A percentile compares a stretch with the other conserved stretches of the same genome.
phyloP scores from a whole-genome alignment of 768 basidiomycete species.

The Leccinellum albellum region DNA sequence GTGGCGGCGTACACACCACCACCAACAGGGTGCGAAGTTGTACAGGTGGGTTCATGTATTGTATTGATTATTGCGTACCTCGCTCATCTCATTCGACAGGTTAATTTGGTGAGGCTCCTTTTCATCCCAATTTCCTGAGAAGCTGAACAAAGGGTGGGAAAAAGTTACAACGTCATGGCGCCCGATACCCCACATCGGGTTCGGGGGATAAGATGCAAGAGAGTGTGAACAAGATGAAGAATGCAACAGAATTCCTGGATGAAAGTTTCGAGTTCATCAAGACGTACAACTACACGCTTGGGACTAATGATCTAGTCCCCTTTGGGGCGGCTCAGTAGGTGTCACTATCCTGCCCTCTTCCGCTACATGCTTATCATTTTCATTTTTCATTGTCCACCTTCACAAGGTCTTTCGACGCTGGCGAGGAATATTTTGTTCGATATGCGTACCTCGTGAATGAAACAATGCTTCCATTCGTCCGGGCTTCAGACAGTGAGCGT shows the following conservation, averaged over 20 bases:
- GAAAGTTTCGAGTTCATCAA: slow-evolving; percentile 48
- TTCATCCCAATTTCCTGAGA: not conserved
- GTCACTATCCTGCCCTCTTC: slow-evolving; percentile 28
- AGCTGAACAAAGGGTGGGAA: not conserved
- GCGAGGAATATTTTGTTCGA: slow-evolving; percentile 44
- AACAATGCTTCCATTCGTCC: slow-evolving; percentile 47
- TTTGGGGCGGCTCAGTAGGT: slow-evolving; percentile 64
- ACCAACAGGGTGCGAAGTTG: not conserved
- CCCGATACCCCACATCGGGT: not conserved
- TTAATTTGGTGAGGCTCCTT: not conserved
- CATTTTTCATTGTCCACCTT: not conserved
- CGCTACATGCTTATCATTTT: not conserved
- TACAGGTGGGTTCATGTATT: not conserved
- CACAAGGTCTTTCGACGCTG: slow-evolving; percentile 48
- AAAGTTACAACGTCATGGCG: not conserved
- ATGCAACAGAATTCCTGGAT: slow-evolving; percentile 41
- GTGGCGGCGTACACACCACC: not conserved
- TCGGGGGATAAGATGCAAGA: slow-evolving; percentile 31
- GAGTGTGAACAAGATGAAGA: slow-evolving; percentile 52
- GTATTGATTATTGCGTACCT: not conserved
- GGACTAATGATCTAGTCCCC: slow-evolving; percentile 53
- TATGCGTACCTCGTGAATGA: slow-evolving; percentile 46
- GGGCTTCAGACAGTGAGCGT: slow-evolving; percentile 45
- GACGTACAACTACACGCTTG: slow-evolving; percentile 55
- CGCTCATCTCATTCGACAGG: not conserved